Evolutionary conservation across 129 eudicot genomes (phyloP), one percentile per base, ranked within the genome.

Genomic region (Deinandra increscens): DNA sequence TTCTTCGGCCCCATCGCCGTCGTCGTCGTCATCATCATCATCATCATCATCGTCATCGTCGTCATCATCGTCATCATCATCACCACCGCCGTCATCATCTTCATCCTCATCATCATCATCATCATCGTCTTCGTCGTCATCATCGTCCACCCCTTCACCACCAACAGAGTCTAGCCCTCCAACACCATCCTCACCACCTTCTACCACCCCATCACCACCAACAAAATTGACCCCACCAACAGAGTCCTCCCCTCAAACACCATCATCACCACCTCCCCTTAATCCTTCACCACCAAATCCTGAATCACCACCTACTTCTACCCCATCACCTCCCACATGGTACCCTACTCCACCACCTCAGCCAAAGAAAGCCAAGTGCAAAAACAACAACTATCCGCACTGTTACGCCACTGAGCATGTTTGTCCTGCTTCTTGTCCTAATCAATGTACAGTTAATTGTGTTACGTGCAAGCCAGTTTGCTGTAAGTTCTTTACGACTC

Each of bases 401-500:
- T 89, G 96, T 59, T 86, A 86, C 39, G 75, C 71, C 7, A 65
- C 61, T 7, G 76, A 86, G 46, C 88, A 84, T 67, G 76, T 31
- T 0, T 89, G 93, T 66, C 96, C 93, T 34, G 75, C 76, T 36
- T 49, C 84, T 42, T 86, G 93, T 70, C 90, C 96, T 2, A 53
- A 76, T 55, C 73, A 81, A 36, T 89, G 93, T 51, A 75, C 80
- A 26, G 90, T 89, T 13, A 88, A 89, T 74, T 86, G 96, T 71
- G 85, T 80, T 51, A 26, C 90, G 4, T 89, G 96, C 80, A 89
- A 82, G 79, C 93, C 90, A 20, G 88, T 86, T 74, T 89, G 96
- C 75, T 77, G 96, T 89, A 89, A 81, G 93, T 81, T 56, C 3
- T 45, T n/a, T 7, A 34, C 19, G 43, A 54, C 69, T 56, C 63